phyloP scores from a whole-genome alignment of 176 grass and related monocot genomes.

The Elymus sibiricus region DNA sequence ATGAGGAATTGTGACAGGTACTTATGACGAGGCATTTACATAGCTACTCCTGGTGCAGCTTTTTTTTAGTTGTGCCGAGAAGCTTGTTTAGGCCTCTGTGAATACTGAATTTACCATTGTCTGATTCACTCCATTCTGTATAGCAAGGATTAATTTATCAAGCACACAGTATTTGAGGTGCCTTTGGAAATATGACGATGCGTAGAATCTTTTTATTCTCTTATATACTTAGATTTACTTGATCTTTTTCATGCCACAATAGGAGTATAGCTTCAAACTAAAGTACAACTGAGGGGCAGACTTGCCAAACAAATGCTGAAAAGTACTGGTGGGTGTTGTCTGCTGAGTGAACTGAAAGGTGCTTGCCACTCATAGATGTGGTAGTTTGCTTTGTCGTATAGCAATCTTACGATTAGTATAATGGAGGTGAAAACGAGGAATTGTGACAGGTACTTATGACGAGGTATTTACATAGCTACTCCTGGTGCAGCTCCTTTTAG shows the following conservation, averaged over 20 bases:
- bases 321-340: background rate
- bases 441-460: conserved; percentile 38
- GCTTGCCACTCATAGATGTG: background rate
- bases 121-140: conserved; percentile 25
- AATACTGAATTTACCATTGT: conserved; percentile 11
- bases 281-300: background rate
- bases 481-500: conserved; percentile 22
- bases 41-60: conserved; percentile 25
- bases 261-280: background rate
- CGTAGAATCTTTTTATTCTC: background rate
- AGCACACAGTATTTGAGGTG: background rate
- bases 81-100: conserved; percentile 15
- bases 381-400: background rate
- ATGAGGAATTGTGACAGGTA: conserved; percentile 52
- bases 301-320: background rate
- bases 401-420: background rate
- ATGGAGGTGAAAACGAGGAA: conserved; percentile 67
- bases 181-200: background rate
- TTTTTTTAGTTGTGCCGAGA: conserved; percentile 21
- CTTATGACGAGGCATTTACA: conserved; percentile 26
- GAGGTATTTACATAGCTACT: conserved; percentile 21
- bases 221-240: background rate
- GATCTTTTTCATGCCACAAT: background rate
- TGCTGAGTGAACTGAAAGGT: background rate
- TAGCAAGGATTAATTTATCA: background rate